Evolutionary conservation across 257 asterid species (phyloP).

Genomic region (Forsythia suspensa): DNA sequence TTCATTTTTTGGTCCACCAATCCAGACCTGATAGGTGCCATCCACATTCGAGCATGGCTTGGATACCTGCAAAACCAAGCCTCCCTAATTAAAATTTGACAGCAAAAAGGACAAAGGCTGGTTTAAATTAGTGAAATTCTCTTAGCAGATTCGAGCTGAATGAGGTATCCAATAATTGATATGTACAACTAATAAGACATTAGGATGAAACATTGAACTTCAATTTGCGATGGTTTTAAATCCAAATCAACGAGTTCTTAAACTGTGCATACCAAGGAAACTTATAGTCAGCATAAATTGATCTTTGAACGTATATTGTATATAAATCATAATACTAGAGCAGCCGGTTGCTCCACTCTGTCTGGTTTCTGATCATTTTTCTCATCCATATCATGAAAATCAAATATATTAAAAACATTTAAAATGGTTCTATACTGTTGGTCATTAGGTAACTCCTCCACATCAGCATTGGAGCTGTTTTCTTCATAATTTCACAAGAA

Average conservation of each 20-base stretch:
- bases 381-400: neutral
- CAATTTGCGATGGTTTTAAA: neutral
- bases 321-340: neutral
- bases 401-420: neutral
- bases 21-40: constrained; percentile 81
- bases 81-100: neutral
- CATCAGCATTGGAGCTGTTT: neutral
- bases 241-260: neutral
- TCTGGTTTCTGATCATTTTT: neutral
- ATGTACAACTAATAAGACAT: too few species aligned
- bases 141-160: neutral
- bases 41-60: constrained; percentile 97
- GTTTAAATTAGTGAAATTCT: neutral
- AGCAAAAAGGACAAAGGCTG: neutral
- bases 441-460: neutral
- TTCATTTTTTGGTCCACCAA: constrained; percentile 63
- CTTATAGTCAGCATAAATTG: neutral
- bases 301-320: neutral
- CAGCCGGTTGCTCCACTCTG: neutral
- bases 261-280: neutral
- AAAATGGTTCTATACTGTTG: neutral
- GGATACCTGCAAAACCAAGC: constrained; percentile 73
- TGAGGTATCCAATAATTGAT: neutral
- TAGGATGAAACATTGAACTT: neutral
- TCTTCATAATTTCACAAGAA: neutral